Evolutionary conservation across 2,329 filamentous ascomycete genomes (phyloP), one percentile per base, ranked within the genome.

Genomic region (Ambrosiella cleistominuta): DNA sequence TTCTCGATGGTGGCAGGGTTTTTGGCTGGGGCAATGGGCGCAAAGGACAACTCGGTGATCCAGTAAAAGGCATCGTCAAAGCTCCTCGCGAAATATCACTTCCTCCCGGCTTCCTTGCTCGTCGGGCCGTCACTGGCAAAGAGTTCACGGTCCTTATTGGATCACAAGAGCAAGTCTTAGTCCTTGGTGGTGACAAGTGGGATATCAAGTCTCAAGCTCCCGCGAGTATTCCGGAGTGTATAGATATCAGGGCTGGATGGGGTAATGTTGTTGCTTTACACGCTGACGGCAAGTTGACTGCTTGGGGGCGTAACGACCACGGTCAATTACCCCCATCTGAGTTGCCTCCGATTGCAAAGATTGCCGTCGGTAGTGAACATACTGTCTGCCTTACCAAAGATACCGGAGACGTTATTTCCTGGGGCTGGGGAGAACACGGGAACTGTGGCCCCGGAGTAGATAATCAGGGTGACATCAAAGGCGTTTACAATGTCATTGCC

Each of bases 391-490:
- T 91, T 35, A 81, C 85, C 0, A 54, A 49, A 49, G 71, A 70
- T 8, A 73, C 77, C 17, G 80, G 80, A 1, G 78, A 83, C 55
- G 80, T 95, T 1, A 70, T 94, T 54, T 80, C 87, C 1, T 97
- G 91, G 88, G 93, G 93, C 17, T 98, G 93, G 93, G 90, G 89
- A 1, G 91, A 97, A 70, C 93, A 98, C 70, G 93, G 93, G 1
- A 98, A 98, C 68, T 98, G 93, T 68, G 93, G 93, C 2, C 79
- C 81, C 40, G 73, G 77, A 11, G 79, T 81, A 61, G 57, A 58
- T 15, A 72, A 76, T 15, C 72, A 77, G 61, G 81, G 80, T 54
- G 80, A 86, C 68, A 81, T 89, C 51, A 84, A 83, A 62, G 83
- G 78, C 8, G 75, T 74, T 61, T 87, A 78, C 74, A 89, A 84